Percentiles rank a stretch among this genome's conserved stretches.
Evolutionary conservation across 495 filamentous ascomycete genomes (phyloP).

Genomic region (Penicillium roqueforti): DNA sequence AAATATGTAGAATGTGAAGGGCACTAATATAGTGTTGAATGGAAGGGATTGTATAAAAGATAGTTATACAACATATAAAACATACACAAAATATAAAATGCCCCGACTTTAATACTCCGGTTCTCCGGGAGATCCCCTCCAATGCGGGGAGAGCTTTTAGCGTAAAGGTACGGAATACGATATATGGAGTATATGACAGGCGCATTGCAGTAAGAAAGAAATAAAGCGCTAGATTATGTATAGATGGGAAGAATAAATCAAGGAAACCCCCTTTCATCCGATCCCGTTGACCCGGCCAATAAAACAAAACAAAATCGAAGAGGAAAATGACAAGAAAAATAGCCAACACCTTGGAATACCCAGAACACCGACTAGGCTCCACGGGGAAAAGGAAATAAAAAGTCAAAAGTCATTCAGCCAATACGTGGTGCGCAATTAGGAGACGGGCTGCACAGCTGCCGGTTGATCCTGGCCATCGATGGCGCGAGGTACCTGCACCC

Average conservation of each 20-base stretch:
- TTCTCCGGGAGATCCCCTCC: slow-evolving; percentile 5
- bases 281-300: slow-evolving; percentile 23
- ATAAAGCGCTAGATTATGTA: slow-evolving; percentile 6
- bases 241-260: slow-evolving; percentile 2
- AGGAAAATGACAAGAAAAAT: background rate
- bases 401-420: background rate
- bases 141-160: slow-evolving; percentile 24
- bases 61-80: background rate
- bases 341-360: slow-evolving; percentile 20
- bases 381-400: background rate
- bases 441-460: slow-evolving; percentile 36
- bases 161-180: background rate
- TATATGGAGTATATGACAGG: background rate
- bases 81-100: background rate
- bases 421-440: too few relatives aligned
- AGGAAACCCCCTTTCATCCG: slow-evolving; percentile 22
- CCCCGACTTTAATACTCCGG: background rate
- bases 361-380: background rate
- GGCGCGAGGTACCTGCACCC: slow-evolving; percentile 33
- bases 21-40: background rate
- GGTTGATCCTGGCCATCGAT: slow-evolving; percentile 30
- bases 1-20: background rate
- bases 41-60: background rate
- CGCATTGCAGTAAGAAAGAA: background rate
- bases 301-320: background rate